Percentiles rank a stretch among this genome's conserved stretches.
phyloP scores from a whole-genome alignment of 1,284 basidiomycete genomes.

The Pseudozyma sp. region DNA sequence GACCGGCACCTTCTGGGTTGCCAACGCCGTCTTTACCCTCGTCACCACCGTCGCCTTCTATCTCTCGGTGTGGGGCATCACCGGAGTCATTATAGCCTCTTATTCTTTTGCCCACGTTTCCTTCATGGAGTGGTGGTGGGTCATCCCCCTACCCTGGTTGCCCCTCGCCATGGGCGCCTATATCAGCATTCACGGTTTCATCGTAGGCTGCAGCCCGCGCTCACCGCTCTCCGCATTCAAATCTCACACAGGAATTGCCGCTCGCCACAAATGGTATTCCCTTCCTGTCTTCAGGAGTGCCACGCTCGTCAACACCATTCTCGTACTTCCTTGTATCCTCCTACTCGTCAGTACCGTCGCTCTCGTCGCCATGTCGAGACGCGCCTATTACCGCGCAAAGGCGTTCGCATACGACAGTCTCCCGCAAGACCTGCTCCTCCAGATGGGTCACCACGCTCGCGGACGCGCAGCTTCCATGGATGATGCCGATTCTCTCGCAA shows the following conservation, averaged over 20 bases:
- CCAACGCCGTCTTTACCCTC: constrained; percentile 31
- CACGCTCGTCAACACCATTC: constrained; percentile 1
- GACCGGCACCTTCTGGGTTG: constrained; percentile 18
- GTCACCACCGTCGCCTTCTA: constrained; percentile 16
- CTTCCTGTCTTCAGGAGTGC: constrained; percentile 8
- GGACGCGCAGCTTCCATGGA: neutral
- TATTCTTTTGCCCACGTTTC: neutral
- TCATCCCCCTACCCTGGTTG: constrained; percentile 34
- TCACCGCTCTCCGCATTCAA: constrained; percentile 7
- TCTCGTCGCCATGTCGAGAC: constrained; percentile 2
- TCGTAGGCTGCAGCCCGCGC: constrained; percentile 14
- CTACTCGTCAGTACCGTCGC: constrained; percentile 9
- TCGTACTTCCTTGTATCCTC: constrained; percentile 13
- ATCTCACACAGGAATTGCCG: neutral
- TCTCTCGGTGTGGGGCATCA: constrained; percentile 13
- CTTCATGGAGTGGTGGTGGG: constrained; percentile 23
- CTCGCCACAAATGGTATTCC: constrained; percentile 9
- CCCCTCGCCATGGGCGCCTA: constrained; percentile 16
- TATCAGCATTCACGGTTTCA: constrained; percentile 30
- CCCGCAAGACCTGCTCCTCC: neutral
- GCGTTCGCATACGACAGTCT: neutral
- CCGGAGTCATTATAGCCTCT: neutral
- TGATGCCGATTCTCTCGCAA: neutral
- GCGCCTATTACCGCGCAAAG: constrained; percentile 13
- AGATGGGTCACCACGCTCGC: neutral